phyloP scores from a whole-genome alignment of 1,284 basidiomycete genomes.

The Thelephora terrestris region DNA sequence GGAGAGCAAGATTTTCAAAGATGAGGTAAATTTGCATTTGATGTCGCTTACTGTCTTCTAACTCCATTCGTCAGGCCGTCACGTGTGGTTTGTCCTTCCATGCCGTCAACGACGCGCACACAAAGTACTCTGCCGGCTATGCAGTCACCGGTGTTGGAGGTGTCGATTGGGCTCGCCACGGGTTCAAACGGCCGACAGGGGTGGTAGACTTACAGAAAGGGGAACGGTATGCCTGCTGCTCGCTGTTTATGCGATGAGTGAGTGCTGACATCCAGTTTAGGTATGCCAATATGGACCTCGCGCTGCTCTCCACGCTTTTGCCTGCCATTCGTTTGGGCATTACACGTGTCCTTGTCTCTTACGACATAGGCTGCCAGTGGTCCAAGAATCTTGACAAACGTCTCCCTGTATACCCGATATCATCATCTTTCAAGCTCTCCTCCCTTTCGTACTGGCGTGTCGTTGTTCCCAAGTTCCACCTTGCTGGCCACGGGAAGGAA shows the following conservation, averaged over 20 bases:
- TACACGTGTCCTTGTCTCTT: constrained; percentile 15
- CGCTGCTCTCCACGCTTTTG: constrained; percentile 28
- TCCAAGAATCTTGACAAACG: constrained; percentile 12
- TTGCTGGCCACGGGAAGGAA: constrained; percentile 8
- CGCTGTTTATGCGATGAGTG: not conserved
- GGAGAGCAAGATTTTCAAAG: constrained; percentile 6
- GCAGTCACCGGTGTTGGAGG: constrained; percentile 22
- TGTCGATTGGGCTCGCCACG: constrained; percentile 24
- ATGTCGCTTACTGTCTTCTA: constrained; percentile 3
- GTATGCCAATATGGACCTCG: constrained; percentile 19
- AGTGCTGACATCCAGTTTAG: not conserved
- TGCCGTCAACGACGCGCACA: not conserved
- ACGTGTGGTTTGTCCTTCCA: not conserved
- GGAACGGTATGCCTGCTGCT: constrained; percentile 18
- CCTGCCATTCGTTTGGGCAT: constrained; percentile 10
- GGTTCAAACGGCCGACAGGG: constrained; percentile 20
- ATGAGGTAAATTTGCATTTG: constrained; percentile 1
- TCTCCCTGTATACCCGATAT: constrained; percentile 9
- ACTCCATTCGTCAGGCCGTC: not conserved
- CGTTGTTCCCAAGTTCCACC: constrained; percentile 15
- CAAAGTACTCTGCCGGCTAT: constrained; percentile 13
- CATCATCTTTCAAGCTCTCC: constrained; percentile 7
- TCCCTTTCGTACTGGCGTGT: constrained; percentile 8
- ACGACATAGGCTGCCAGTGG: constrained; percentile 29
- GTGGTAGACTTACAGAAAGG: constrained; percentile 28